These are phyloP conservation scores for Calonectria hongkongensis DNA, from an alignment of 2,329 filamentous ascomycete species.

Conservation along the genomic window DNA sequence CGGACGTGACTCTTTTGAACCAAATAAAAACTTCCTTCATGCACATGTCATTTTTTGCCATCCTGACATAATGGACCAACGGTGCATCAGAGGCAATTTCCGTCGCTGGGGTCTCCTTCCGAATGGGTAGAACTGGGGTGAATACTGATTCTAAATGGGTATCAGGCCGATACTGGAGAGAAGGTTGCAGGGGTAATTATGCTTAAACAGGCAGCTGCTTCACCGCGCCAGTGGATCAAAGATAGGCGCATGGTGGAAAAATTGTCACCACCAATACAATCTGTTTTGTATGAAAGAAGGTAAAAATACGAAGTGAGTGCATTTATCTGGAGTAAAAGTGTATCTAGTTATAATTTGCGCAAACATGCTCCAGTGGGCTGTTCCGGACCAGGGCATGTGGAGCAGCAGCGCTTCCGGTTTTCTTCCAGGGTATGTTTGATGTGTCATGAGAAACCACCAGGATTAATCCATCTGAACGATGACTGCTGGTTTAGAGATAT, in stretches of 20 bases:
- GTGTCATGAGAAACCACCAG: too few species aligned
- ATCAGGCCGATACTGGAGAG: slow-evolving; percentile 3
- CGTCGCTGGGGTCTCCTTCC: neutral
- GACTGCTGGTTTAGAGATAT: too few species aligned
- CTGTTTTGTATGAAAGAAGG: neutral
- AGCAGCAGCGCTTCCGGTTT: neutral
- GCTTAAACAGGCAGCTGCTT: slow-evolving; percentile 22
- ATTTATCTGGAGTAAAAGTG: neutral
- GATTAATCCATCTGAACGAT: neutral
- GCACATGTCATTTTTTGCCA: slow-evolving; percentile 14
- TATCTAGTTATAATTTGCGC: slow-evolving; percentile 6
- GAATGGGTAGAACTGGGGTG: neutral
- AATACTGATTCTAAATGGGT: neutral
- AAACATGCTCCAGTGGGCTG: neutral
- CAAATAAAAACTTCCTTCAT: neutral
- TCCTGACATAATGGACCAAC: neutral
- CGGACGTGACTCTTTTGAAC: neutral
- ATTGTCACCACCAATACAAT: slow-evolving; percentile 19
- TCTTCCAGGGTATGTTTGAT: neutral
- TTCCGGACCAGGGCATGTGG: neutral
- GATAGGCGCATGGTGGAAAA: neutral
- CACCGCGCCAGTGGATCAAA: neutral
- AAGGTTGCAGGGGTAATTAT: slow-evolving; percentile 12
- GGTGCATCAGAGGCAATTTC: slow-evolving; percentile 12
- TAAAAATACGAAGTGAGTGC: too few species aligned